phyloP scores from a whole-genome alignment of 495 filamentous ascomycete species.

The Hypoxylon rickii region DNA sequence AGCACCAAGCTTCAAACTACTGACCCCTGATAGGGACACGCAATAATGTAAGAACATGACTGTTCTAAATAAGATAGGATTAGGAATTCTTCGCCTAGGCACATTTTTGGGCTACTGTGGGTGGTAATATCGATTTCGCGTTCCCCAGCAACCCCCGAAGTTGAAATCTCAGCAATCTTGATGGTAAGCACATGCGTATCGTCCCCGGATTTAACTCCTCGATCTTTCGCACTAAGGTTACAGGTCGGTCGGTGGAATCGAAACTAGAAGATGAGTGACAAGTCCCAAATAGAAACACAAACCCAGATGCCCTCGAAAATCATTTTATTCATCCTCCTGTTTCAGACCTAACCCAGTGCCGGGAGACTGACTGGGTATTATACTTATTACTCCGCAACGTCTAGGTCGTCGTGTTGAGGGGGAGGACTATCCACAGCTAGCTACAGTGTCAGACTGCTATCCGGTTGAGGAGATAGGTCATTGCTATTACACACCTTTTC shows the following conservation, averaged over 20 bases:
- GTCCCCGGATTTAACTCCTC: slow-evolving; percentile 16
- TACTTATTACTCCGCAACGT: slow-evolving; percentile 80
- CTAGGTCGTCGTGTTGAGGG: slow-evolving; percentile 91
- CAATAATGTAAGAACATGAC: not conserved
- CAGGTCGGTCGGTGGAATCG: slow-evolving; percentile 35
- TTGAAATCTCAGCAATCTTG: slow-evolving; percentile 12
- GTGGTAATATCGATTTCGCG: slow-evolving; percentile 9
- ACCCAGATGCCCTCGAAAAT: slow-evolving; percentile 39
- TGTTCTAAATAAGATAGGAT: slow-evolving; percentile 16
- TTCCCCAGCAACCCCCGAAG: slow-evolving; percentile 2
- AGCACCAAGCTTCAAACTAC: too few species aligned
- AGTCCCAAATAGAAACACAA: slow-evolving; percentile 33
- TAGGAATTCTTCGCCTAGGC: slow-evolving; percentile 9
- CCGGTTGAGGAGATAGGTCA: slow-evolving; percentile 17
- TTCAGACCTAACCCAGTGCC: slow-evolving; percentile 20
- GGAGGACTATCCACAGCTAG: slow-evolving; percentile 73
- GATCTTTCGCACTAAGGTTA: slow-evolving; percentile 10
- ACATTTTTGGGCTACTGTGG: slow-evolving; percentile 4
- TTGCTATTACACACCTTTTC: slow-evolving; percentile 70
- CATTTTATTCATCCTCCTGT: slow-evolving; percentile 14
- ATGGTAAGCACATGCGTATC: slow-evolving; percentile 2
- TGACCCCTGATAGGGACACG: too few species aligned
- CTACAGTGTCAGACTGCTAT: slow-evolving; percentile 17
- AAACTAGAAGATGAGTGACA: slow-evolving; percentile 43
- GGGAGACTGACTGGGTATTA: slow-evolving; percentile 18